Evolutionary conservation across 2,329 filamentous ascomycete species (phyloP), one percentile per base, ranked within the genome.

Genomic region (Alternaria solani): DNA sequence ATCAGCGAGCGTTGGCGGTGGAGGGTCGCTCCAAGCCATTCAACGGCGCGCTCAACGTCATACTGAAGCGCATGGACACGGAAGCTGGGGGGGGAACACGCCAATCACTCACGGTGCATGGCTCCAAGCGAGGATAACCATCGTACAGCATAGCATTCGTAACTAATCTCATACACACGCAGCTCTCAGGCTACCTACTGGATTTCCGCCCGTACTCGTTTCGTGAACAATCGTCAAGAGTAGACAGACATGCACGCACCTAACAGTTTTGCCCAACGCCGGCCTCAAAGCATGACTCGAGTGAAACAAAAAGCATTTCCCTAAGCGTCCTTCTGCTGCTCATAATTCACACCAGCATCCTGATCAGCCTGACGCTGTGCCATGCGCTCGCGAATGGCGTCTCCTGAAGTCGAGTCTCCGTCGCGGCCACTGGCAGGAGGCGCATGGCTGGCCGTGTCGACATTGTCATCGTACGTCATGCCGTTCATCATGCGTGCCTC

Each of bases 331-430:
- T 61, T 64, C 46, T 65, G 65, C 49, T 64, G 62, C 51, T 69
- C 67, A 54, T 54, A 60, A 32, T 73, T 68, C 70, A 75, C 68
- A n/a, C 46, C 46, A n/a, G 61, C 52, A 26, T 73, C 68, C 48
- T 67, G 67, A 16, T 63, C 65, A 51, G 63, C 61, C 47, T 74
- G 64, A 20, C 66, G 71, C 52, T 76, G 73, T 34, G 67, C 66
- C 69, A 77, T 71, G 62, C 71, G 83, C 68, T 89, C 87, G 58
- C 86, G 84, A 61, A 91, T 77, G 58, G 90, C 88, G 59, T 87
- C 82, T 78, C 91, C 89, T 6, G 89, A 88, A 16, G 87, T 82
- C 64, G 91, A 87, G 30, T 76, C 74, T 18, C 75, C 75, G 26
- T 74, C 72, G 34, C 65, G 68, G 16, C 69, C 68, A 34, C 67